Conservation (phyloP, 495 filamentous ascomycete genomes). For the Penicillium dipodomyicola region DNA sequence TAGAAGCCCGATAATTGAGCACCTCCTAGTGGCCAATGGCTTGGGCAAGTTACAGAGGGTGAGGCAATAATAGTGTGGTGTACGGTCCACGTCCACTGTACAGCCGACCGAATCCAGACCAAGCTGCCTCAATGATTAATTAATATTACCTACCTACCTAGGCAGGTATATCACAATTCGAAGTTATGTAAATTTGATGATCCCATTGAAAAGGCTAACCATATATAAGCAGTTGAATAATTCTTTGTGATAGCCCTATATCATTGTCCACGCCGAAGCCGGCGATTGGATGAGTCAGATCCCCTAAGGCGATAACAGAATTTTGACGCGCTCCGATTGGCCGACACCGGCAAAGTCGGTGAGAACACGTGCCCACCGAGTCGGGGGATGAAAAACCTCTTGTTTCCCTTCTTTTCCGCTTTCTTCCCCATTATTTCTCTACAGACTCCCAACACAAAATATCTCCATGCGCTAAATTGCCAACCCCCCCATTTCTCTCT, state of each 20-base stretch:
- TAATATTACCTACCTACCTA: neutral
- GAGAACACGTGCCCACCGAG: conserved; percentile 35
- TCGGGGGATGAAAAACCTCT: conserved; percentile 32
- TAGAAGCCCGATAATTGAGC: neutral
- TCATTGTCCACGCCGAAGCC: neutral
- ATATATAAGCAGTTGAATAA: neutral
- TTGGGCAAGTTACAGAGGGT: neutral
- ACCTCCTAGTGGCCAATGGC: conserved; percentile 9
- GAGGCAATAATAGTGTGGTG: conserved; percentile 4
- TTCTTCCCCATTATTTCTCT: conserved; percentile 18
- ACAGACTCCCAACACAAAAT: conserved; percentile 10
- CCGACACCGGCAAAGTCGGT: conserved; percentile 25
- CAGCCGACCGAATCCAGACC: neutral
- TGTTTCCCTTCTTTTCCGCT: conserved; percentile 2
- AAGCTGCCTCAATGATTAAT: neutral
- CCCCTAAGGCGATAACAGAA: conserved; percentile 18
- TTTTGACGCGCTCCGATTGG: conserved; percentile 34
- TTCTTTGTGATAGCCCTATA: neutral
- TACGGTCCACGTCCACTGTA: too few species aligned
- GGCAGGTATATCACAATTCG: neutral
- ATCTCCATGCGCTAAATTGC: conserved; percentile 29
- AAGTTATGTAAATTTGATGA: neutral
- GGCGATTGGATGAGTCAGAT: conserved; percentile 1
- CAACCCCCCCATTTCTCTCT: conserved; percentile 11
- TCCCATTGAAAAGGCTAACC: neutral